Conservation (phyloP, 1,284 basidiomycete species). For the Ustilago esculenta region DNA sequence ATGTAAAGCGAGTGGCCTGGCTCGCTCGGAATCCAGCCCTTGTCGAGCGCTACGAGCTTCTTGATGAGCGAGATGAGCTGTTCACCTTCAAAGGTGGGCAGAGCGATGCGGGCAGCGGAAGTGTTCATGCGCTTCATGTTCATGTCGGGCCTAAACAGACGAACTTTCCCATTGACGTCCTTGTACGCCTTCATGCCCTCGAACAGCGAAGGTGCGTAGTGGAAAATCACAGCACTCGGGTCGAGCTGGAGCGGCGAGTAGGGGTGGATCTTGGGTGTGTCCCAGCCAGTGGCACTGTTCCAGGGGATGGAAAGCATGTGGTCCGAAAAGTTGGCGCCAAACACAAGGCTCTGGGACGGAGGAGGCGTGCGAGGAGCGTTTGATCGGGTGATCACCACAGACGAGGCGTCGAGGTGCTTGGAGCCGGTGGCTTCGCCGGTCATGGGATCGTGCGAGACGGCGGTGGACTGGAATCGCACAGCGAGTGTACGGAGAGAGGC, state of each 20-base stretch:
- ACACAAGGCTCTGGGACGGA: conserved; percentile 67
- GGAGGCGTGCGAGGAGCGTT: conserved; percentile 41
- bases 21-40: conserved; percentile 90
- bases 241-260: conserved; percentile 81
- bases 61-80: conserved; percentile 86
- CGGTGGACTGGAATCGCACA: conserved; percentile 27
- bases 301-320: conserved; percentile 92
- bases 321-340: conserved; percentile 77
- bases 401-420: conserved; percentile 44
- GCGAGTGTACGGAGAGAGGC: conserved; percentile 1
- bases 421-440: conserved; percentile 55
- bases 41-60: conserved; percentile 84
- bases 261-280: conserved; percentile 81
- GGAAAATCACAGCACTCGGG: conserved; percentile 87
- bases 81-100: conserved; percentile 84
- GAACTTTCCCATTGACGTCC: conserved; percentile 79
- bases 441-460: conserved; percentile 54
- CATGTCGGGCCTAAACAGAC: conserved; percentile 94
- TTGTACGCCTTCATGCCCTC: conserved; percentile 97
- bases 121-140: conserved; percentile 86
- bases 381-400: conserved; percentile 32
- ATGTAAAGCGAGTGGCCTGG: conserved; percentile 92
- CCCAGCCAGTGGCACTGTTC: conserved; percentile 80
- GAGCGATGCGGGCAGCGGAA: conserved; percentile 75
- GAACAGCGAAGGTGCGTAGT: conserved; percentile 89